Evolutionary conservation across 768 basidiomycete genomes (phyloP).

Genomic region (Pleurotus sapidus): DNA sequence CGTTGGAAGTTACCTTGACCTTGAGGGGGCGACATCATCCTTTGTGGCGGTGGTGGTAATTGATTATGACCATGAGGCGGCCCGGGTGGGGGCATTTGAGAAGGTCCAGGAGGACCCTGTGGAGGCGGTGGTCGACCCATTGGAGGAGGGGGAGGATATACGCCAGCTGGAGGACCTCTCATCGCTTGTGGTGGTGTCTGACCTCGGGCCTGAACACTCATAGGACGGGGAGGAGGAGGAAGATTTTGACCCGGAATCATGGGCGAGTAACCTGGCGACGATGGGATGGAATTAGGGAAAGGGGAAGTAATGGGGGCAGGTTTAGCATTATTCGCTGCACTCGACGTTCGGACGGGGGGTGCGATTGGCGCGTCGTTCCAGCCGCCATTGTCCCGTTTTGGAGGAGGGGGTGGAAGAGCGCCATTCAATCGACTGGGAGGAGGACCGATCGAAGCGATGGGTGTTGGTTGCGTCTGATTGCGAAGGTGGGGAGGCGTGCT

Average conservation of each 20-base stretch:
- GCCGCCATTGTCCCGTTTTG: slow-evolving; percentile 72
- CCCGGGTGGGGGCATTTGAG: too few relatives aligned
- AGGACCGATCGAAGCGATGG: slow-evolving; percentile 35
- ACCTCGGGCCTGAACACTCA: slow-evolving; percentile 44
- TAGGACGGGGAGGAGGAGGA: slow-evolving; percentile 65
- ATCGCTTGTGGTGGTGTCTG: slow-evolving; percentile 37
- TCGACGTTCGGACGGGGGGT: slow-evolving; percentile 41
- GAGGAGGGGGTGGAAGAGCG: slow-evolving; percentile 42
- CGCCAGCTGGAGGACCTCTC: slow-evolving; percentile 22
- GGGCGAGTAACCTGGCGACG: slow-evolving; percentile 40
- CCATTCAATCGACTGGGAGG: slow-evolving; percentile 38
- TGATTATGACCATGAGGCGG: neutral
- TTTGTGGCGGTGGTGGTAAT: slow-evolving; percentile 30
- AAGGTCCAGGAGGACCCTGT: slow-evolving; percentile 19
- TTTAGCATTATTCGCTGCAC: slow-evolving; percentile 49
- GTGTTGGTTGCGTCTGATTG: slow-evolving; percentile 21
- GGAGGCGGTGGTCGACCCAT: slow-evolving; percentile 21
- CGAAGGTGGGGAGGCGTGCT: slow-evolving; percentile 40
- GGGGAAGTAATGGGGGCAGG: slow-evolving; percentile 80
- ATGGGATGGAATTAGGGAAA: slow-evolving; percentile 69
- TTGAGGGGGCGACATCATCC: slow-evolving; percentile 42
- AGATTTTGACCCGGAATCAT: slow-evolving; percentile 41
- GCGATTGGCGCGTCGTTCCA: slow-evolving; percentile 89
- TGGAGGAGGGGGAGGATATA: slow-evolving; percentile 10
- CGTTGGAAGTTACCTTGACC: slow-evolving; percentile 32